phyloP scores from a whole-genome alignment of 352 stramenopile species.

The Elongisporangium undulatum region DNA sequence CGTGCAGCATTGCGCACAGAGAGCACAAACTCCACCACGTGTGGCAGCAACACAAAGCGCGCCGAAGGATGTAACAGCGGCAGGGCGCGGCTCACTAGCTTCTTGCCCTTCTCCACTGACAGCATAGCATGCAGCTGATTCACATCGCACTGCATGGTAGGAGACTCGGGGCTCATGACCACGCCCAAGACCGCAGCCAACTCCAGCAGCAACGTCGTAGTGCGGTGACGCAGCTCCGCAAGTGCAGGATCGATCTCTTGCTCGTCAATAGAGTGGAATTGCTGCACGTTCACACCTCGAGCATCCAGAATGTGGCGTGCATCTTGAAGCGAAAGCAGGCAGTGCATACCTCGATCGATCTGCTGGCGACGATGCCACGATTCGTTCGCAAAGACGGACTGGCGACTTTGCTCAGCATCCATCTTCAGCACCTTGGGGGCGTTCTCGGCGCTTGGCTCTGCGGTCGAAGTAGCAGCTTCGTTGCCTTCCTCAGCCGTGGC shows the following conservation, averaged over 20 bases:
- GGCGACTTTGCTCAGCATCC: slow-evolving; percentile 28
- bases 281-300: slow-evolving; percentile 78
- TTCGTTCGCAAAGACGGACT: slow-evolving; percentile 72
- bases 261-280: slow-evolving; percentile 79
- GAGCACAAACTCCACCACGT: slow-evolving; percentile 62
- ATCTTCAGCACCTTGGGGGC: slow-evolving; percentile 56
- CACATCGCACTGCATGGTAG: slow-evolving; percentile 42
- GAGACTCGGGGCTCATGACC: slow-evolving; percentile 12
- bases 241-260: slow-evolving; percentile 69
- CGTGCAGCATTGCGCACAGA: slow-evolving; percentile 31
- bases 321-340: slow-evolving; percentile 75
- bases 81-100: slow-evolving; percentile 69
- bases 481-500: slow-evolving; percentile 11
- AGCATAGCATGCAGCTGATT: slow-evolving; percentile 57
- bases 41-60: slow-evolving; percentile 68
- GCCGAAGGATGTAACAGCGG: slow-evolving; percentile 76
- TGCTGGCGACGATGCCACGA: slow-evolving; percentile 67
- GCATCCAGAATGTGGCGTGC: slow-evolving; percentile 79
- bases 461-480: slow-evolving; percentile 5
- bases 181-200: slow-evolving; percentile 64
- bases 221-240: slow-evolving; percentile 56
- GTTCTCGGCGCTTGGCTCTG: slow-evolving; percentile 12
- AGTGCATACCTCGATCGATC: slow-evolving; percentile 72
- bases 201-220: slow-evolving; percentile 65
- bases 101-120: slow-evolving; percentile 60